Evolutionary conservation across 1,284 basidiomycete species (phyloP), one percentile per base, ranked within the genome.

Genomic region (Psilocybe mexicana): DNA sequence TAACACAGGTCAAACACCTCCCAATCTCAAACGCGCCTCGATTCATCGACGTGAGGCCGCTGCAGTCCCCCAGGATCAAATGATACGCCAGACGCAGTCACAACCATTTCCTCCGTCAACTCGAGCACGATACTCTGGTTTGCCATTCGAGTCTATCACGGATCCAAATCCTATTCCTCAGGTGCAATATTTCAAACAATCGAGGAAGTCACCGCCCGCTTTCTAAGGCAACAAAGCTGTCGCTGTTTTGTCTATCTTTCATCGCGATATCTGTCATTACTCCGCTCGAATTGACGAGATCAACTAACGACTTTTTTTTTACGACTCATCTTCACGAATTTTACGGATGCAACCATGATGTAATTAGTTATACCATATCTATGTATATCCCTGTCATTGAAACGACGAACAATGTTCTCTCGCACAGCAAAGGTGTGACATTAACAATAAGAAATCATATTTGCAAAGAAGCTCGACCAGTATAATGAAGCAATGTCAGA

Each of bases 41-140:
- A 49, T 40, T 33, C 61, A 59, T 43, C 51, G 44, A 1, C 59
- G 54, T 35, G 61, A 63, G 35, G 46, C 46, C 24, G 59, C 57
- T 43, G 28, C n/a, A n/a, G 43, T 44, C 11, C 33, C 58, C 8
- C 58, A 46, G 14, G 57, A 44, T 33, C 18, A 33, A 33, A 47
- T 24, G 11, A 36, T 33, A 7, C 42, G 43, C 24, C 60, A 44
- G 12, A 4, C 38, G 6, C 25, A 24, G 8, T 26, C 24, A 2
- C 43, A 50, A 25, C 6, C 44, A 3, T 36, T 33, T 30, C 36
- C 48, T 33, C 33, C 48, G 35, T 55, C 55, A 23, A 47, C 1
- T 36, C 51, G 38, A 10, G 36, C 12, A 18, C 40, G 45, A 30
- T 48, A 49, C 44, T 54, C 55, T 23, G 52, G 33, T 23, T n/a